A percentile compares a stretch with the other conserved stretches of the same genome.
These are phyloP conservation scores for Pichia sp. DNA, from an alignment of 1,139 yeast species.

Conservation along the genomic window DNA sequence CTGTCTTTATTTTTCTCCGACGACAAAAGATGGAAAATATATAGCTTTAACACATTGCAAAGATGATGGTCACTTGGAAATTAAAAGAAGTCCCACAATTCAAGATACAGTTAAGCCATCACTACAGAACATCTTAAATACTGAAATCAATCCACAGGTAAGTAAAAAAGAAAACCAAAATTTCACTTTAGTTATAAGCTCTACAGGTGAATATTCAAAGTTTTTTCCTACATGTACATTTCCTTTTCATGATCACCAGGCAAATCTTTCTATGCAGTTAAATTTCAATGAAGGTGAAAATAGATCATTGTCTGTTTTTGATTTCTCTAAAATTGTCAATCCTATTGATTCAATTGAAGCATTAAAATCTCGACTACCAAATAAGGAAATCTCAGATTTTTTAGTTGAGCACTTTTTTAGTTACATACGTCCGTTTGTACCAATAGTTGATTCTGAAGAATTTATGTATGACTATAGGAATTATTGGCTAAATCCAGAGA, in stretches of 20 bases:
- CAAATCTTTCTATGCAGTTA: constrained; percentile 10
- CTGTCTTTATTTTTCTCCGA: constrained; percentile 20
- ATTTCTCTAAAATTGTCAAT: constrained; percentile 14
- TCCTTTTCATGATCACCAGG: constrained; percentile 18
- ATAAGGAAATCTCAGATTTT: constrained; percentile 10
- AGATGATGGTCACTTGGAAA: not conserved
- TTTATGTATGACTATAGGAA: constrained; percentile 16
- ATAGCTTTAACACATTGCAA: not conserved
- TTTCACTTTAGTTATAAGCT: constrained; percentile 19
- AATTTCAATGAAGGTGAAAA: no score
- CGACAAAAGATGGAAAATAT: constrained; percentile 3
- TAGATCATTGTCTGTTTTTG: constrained; percentile 8
- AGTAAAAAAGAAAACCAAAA: constrained; percentile 15
- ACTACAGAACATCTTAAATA: constrained; percentile 7
- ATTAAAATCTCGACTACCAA: constrained; percentile 14
- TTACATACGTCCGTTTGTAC: constrained; percentile 18
- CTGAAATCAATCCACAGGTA: constrained; percentile 18
- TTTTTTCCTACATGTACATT: constrained; percentile 20
- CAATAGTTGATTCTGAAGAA: constrained; percentile 20
- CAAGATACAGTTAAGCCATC: not conserved
- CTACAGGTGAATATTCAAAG: constrained; percentile 22
- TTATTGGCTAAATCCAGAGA: constrained; percentile 12
- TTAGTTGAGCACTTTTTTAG: constrained; percentile 18
- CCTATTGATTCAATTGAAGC: constrained; percentile 8
- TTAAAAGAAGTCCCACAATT: not conserved